Base-by-base conservation (phyloP, 1,284 basidiomycete genomes). In the Trametes versicolor region DNA sequence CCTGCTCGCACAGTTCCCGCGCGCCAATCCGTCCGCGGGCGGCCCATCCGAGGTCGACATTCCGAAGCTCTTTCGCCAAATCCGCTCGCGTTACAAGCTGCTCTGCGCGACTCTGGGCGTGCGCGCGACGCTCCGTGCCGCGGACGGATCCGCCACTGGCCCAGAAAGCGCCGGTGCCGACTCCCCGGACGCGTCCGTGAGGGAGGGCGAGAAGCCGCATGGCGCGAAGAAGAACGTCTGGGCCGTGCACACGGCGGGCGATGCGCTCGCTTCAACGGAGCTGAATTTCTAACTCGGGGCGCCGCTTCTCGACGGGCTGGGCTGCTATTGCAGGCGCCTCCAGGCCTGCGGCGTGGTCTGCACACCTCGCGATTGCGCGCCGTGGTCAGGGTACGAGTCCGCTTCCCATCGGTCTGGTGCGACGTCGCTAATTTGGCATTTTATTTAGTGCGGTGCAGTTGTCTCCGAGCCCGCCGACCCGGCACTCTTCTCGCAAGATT, bases 81-180 rank as follows among this genome's bases (percentile, higher is more conserved):
- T 98, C 67, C 88, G 95, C 36, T 94, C 96, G 3, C 86, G 94
- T 70, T 98, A 98, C 79, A 92, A 92, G 71, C 85, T 90, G 0
- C 86, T 96, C 23, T 98, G 96, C 72, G 89, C 95, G 0, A 87
- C 87, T 0, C 81, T 98, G n/a, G 93, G 93, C 39, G 83, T 95
- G 9, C 82, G 88, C 39, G 90, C 94, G 0, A 85, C 85, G 37
- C 65, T 91, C 32, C 80, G 84, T 9, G 81, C 82, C 15, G 63
- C 63, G 15, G 65, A 65, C 51, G 70, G 68, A 19, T 60, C 67
- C 37, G 58, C 64, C 32, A 48, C 60, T 37, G 52, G 65, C 13
- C 64, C 69, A 34, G 62, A 68, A 23, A 62, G 58, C 29, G 55
- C 54, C n/a, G 62, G 41, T 21, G 67, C 59, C 43, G 69, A 68